Evolutionary conservation across 495 filamentous ascomycete genomes (phyloP).

Genomic region (Elasticomyces elasticus): DNA sequence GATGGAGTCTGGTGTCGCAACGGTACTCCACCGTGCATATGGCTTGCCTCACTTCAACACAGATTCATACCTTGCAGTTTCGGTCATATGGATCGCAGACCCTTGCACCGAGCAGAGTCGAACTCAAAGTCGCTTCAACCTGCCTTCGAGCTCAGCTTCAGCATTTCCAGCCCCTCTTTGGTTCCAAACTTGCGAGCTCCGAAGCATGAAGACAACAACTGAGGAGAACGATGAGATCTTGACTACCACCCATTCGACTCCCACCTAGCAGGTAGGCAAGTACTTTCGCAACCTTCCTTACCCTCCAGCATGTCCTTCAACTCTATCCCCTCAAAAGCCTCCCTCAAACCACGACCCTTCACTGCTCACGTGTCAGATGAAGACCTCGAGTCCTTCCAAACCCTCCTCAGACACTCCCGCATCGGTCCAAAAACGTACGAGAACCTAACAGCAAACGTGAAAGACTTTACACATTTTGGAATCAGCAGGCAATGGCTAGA

Average conservation of each 20-base stretch:
- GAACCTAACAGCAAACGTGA: constrained; percentile 36
- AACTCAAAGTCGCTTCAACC: not conserved
- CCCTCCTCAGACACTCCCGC: constrained; percentile 42
- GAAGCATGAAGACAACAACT: not conserved
- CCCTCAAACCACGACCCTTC: constrained; percentile 31
- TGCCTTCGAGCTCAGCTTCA: not conserved
- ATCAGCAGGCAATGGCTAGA: constrained; percentile 48
- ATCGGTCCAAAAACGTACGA: constrained; percentile 45
- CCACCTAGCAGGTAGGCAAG: not conserved
- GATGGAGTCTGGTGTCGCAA: too few species aligned
- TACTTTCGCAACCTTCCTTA: not conserved
- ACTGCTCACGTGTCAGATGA: constrained; percentile 37
- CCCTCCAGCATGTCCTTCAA: constrained; percentile 9
- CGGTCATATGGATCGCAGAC: not conserved
- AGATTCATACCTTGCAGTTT: too few species aligned
- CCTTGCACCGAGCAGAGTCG: not conserved
- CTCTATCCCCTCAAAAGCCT: constrained; percentile 9
- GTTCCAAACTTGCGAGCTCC: not conserved
- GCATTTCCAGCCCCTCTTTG: not conserved
- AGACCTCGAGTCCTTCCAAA: constrained; percentile 39
- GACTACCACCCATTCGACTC: not conserved
- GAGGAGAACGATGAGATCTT: not conserved
- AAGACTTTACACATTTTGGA: constrained; percentile 35
- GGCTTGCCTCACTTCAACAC: too few species aligned
- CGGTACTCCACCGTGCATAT: too few species aligned